Evolutionary conservation across 768 basidiomycete species (phyloP).

Genomic region (Lentinula sp.): DNA sequence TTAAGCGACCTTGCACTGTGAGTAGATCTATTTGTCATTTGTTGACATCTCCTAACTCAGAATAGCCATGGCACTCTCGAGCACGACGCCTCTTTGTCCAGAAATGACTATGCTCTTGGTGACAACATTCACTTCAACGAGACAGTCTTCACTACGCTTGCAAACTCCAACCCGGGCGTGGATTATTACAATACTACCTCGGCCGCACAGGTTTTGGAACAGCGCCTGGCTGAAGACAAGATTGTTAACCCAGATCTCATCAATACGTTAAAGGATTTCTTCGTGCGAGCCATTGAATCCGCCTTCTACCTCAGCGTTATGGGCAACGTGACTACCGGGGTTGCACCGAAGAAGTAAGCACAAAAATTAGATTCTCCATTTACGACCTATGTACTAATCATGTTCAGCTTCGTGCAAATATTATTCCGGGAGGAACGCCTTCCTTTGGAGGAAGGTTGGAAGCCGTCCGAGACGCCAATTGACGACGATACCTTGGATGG

Average conservation of each 20-base stretch:
- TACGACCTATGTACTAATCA: not conserved
- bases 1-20: conserved; percentile 13
- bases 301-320: conserved; percentile 10
- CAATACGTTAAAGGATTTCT: conserved; percentile 11
- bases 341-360: not conserved
- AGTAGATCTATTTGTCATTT: not conserved
- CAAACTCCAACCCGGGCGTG: conserved; percentile 8
- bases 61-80: conserved; percentile 4
- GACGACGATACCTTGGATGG: not conserved
- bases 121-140: conserved; percentile 4
- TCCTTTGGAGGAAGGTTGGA: conserved; percentile 4
- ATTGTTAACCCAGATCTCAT: conserved; percentile 4
- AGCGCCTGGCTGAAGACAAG: conserved; percentile 6
- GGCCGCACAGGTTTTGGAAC: conserved; percentile 4
- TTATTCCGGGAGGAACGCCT: conserved; percentile 6
- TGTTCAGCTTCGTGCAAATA: not conserved
- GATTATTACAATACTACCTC: conserved; percentile 10
- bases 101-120: not conserved
- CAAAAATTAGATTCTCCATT: not conserved
- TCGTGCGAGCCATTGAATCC: conserved; percentile 8
- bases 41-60: not conserved
- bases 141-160: not conserved
- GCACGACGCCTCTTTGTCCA: conserved; percentile 4
- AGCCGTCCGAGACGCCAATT: not conserved
- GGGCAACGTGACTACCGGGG: conserved; percentile 2